Conservation (phyloP, 164 flowering plant species). For the Macadamia integrifolia region DNA sequence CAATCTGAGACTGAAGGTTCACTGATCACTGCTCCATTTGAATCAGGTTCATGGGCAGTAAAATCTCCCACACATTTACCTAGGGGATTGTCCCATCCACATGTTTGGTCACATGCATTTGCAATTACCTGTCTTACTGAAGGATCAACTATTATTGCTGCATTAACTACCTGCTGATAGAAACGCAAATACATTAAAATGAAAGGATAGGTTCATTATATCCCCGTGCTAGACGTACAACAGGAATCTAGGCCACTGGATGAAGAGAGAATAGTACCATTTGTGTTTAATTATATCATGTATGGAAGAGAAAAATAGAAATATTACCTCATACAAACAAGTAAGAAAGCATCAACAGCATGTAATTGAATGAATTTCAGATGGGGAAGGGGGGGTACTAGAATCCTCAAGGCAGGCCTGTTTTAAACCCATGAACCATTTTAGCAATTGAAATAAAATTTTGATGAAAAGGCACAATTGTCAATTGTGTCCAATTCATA, state of each 20-base stretch:
- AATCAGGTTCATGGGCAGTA: slow-evolving; percentile 14
- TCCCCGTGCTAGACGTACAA: background rate
- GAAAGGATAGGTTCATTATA: background rate
- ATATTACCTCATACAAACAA: no score
- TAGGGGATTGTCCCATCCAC: slow-evolving; percentile 15
- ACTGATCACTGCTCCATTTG: slow-evolving; percentile 16
- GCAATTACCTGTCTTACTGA: slow-evolving; percentile 55
- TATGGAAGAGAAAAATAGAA: no score
- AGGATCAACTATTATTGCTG: slow-evolving; percentile 89
- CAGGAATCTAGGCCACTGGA: background rate
- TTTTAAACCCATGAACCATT: no score
- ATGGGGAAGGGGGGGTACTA: no score
- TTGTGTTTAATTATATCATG: no score
- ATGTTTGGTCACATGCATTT: slow-evolving; percentile 55
- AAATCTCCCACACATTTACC: slow-evolving; percentile 13
- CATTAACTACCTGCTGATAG: slow-evolving; percentile 56
- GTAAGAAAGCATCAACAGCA: no score
- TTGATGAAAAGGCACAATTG: no score
- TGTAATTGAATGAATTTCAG: no score
- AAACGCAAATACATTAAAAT: background rate
- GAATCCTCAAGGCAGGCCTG: no score
- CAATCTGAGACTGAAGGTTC: slow-evolving; percentile 10
- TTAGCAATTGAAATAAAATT: no score
- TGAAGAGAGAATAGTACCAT: background rate
- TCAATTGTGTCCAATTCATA: no score